phyloP scores from a whole-genome alignment of 2,329 filamentous ascomycete species.

The Lasiodiplodia gonubiensis region DNA sequence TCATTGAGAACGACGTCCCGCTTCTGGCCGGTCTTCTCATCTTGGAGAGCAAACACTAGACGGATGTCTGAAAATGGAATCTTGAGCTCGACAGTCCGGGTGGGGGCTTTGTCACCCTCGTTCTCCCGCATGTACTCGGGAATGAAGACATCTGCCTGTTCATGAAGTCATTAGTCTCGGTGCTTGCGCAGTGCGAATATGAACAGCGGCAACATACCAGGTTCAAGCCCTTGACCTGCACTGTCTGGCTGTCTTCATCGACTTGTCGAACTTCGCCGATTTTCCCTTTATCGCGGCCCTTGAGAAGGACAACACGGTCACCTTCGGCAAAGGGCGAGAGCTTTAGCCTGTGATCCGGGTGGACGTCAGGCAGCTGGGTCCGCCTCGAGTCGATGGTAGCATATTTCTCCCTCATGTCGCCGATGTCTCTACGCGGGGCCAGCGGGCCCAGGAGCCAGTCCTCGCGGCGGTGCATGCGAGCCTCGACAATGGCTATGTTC shows the following conservation, averaged over 20 bases:
- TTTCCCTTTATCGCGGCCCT: constrained; percentile 80
- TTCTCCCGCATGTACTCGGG: constrained; percentile 49
- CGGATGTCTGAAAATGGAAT: constrained; percentile 75
- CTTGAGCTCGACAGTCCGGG: constrained; percentile 59
- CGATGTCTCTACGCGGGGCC: constrained; percentile 76
- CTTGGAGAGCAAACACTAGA: constrained; percentile 76
- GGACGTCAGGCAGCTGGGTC: constrained; percentile 44
- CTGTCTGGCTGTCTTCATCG: constrained; percentile 41
- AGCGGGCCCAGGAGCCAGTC: constrained; percentile 80
- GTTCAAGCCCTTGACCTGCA: constrained; percentile 49
- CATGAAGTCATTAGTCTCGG: background rate
- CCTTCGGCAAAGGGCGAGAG: constrained; percentile 52
- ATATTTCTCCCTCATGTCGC: constrained; percentile 61
- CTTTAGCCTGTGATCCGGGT: constrained; percentile 42
- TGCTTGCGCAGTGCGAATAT: background rate
- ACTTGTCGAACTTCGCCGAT: constrained; percentile 75
- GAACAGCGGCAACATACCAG: constrained; percentile 37
- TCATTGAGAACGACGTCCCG: constrained; percentile 61
- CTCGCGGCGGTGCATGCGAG: constrained; percentile 67
- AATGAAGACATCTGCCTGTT: constrained; percentile 50
- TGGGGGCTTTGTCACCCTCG: constrained; percentile 48
- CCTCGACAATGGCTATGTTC: constrained; percentile 52
- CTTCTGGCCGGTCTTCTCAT: constrained; percentile 67
- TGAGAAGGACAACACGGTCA: constrained; percentile 82
- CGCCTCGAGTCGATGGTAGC: constrained; percentile 57